These are phyloP conservation scores for Fremontodendron californicum DNA, from an alignment of 345 rosid genomes.

Conservation along the genomic window DNA sequence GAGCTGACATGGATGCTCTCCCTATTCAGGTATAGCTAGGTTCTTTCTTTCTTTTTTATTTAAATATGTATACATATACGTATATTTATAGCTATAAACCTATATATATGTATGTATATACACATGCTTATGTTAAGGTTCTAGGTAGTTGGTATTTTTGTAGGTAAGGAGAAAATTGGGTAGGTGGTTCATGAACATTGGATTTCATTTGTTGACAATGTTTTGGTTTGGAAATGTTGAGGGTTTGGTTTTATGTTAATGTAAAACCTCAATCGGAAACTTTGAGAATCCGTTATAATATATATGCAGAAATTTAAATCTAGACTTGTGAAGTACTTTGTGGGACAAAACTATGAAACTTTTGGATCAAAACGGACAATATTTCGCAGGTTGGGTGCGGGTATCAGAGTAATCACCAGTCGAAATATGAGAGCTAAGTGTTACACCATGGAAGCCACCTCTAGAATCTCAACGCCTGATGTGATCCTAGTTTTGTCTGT, in stretches of 20 bases:
- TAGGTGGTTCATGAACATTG: not conserved
- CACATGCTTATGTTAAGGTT: not conserved
- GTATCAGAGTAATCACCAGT: no score
- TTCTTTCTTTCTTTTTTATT: not conserved
- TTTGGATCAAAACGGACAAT: no score
- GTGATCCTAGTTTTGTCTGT: no score
- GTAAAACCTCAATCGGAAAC: no score
- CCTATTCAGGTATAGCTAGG: slow-evolving; percentile 46
- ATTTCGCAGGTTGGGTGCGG: no score
- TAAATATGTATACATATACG: not conserved
- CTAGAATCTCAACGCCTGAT: no score
- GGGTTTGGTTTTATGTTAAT: not conserved
- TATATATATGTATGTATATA: not conserved
- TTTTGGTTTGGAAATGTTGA: not conserved
- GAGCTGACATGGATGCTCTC: slow-evolving; percentile 71
- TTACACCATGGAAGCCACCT: no score
- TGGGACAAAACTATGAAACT: no score
- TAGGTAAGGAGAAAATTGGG: not conserved
- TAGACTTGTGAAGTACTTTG: no score
- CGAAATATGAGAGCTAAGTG: no score
- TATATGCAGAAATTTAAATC: no score
- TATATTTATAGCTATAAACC: not conserved
- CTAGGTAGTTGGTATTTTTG: not conserved
- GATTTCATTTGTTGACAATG: not conserved
- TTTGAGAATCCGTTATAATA: no score